Evolutionary conservation across 2,329 filamentous ascomycete genomes (phyloP).

Genomic region (Curvularia sp.): DNA sequence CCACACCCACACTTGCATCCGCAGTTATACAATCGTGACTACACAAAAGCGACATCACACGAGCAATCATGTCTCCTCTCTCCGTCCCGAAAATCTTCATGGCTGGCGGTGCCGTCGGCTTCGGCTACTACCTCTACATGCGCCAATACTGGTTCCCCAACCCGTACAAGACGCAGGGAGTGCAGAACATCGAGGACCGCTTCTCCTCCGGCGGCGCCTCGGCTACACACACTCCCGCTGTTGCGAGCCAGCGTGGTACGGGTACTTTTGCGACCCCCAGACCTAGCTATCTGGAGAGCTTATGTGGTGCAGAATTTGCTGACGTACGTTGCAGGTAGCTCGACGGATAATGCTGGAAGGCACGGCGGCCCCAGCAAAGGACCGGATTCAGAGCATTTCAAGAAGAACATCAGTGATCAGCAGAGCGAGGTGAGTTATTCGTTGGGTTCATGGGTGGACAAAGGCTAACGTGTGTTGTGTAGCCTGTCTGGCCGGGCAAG

Average conservation of each 20-base stretch:
- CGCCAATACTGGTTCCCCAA: slow-evolving; percentile 50
- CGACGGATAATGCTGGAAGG: slow-evolving; percentile 32
- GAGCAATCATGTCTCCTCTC: slow-evolving; percentile 37
- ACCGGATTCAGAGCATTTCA: slow-evolving; percentile 37
- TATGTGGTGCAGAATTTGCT: slow-evolving; percentile 4
- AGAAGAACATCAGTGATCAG: slow-evolving; percentile 36
- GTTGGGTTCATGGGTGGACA: not conserved
- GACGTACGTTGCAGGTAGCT: slow-evolving; percentile 23
- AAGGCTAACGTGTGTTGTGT: not conserved
- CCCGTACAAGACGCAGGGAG: slow-evolving; percentile 46
- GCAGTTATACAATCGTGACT: not conserved
- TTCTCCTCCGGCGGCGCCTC: slow-evolving; percentile 43
- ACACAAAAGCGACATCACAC: slow-evolving; percentile 7
- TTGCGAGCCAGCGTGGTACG: slow-evolving; percentile 38
- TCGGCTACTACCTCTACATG: slow-evolving; percentile 48
- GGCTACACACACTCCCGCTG: slow-evolving; percentile 42
- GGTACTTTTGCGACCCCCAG: slow-evolving; percentile 7
- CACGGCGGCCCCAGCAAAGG: slow-evolving; percentile 37
- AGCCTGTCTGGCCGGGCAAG: slow-evolving; percentile 38
- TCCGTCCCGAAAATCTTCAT: slow-evolving; percentile 49
- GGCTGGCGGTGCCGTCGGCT: slow-evolving; percentile 45
- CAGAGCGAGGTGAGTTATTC: slow-evolving; percentile 33
- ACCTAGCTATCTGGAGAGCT: slow-evolving; percentile 4
- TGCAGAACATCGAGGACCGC: slow-evolving; percentile 47
- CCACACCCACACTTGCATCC: not conserved